Evolutionary conservation across 2,329 filamentous ascomycete genomes (phyloP), one percentile per base, ranked within the genome.

Genomic region (Diaporthe citrichinensis): DNA sequence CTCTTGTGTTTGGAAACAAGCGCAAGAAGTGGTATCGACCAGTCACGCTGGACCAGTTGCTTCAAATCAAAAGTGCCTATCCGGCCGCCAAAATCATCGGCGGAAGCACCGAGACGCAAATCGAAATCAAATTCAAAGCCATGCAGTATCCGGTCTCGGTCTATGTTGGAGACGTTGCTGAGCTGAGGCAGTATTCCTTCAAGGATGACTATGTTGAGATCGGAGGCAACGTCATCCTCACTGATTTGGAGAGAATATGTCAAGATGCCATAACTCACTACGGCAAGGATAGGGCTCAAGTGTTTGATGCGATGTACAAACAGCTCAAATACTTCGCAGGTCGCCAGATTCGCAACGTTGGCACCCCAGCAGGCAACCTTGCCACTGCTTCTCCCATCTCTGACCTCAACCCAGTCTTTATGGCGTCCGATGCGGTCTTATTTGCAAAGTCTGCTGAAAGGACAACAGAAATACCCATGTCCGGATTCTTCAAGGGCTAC

Each of bases 81-180:
- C 96, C 96, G 0, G 92, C 93, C 36, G 95, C 96, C 6, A 99
- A 98, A 84, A 92, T 99, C 77, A 98, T 99, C 77, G 96, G 95
- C 68, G 97, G 97, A 77, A 98, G 95, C 82, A 98, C 96, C 2
- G 97, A 99, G 84, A 98, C 96, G 0, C 97, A 98, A 84, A 98
- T 99, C 76, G 97, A 99, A 85, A 94, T 97, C 86, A 98, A 98
- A 85, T 98, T 99, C 90, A 98, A 98, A 86, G 95, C 93, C 1
- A 91, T 98, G 88, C 91, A 95, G 80, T 98, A 98, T 82, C 93
- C 93, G 5, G 92, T 94, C 1, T 98, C 96, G 0, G 94, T 99
- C 0, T 98, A 94, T 79, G 94, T 98, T 14, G 96, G 96, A 15
- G 97, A 99, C 80, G 98, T 99, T 75, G 88, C 94, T 0, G 97